Evolutionary conservation across 495 filamentous ascomycete genomes (phyloP), one percentile per base, ranked within the genome.

Genomic region (Penicillium soppii): DNA sequence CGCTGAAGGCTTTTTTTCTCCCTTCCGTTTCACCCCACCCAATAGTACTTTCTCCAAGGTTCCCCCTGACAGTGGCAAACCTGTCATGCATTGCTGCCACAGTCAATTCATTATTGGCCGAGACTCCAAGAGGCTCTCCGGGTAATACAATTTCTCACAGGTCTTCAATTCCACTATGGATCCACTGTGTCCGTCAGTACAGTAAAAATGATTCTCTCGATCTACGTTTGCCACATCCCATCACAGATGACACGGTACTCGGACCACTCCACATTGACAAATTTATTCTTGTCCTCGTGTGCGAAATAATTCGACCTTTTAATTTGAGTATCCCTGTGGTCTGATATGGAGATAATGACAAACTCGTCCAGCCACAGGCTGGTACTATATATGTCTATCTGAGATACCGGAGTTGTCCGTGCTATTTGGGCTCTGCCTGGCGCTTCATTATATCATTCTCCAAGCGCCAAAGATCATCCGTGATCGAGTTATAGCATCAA

Each of bases 31-130:
- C 42, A 45, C 43, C 44, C 33, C 46, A 47, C 43, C 23, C n/a
- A 15, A n/a, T n/a, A n/a, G 13, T 56, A 15, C 36, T 41, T 50
- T 26, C 46, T 42, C 49, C 46, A 52, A 47, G 38, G 23, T 40
- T 45, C 44, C 52, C 39, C 59, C 45, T 56, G 52, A 53, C 33
- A 27, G 53, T 60, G 60, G 51, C 53, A 54, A 63, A 45, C 25
- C 27, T 23, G 39, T 27, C 29, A 16, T 43, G 29, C 30, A 37
- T 48, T 40, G 45, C 35, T 46, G 37, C 40, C 40, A 43, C n/a
- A 19, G 15, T 22, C 25, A 5, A 35, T 44, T 43, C 36, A 39
- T 27, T 10, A 53, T 57, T 58, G 51, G 55, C 7, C 32, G 23
- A 13, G 45, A 25, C 25, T 23, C 27, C 1, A 45, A 45, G 19